Evolutionary conservation across 2,329 filamentous ascomycete genomes (phyloP), one percentile per base, ranked within the genome.

Genomic region (Epichloe scottii): DNA sequence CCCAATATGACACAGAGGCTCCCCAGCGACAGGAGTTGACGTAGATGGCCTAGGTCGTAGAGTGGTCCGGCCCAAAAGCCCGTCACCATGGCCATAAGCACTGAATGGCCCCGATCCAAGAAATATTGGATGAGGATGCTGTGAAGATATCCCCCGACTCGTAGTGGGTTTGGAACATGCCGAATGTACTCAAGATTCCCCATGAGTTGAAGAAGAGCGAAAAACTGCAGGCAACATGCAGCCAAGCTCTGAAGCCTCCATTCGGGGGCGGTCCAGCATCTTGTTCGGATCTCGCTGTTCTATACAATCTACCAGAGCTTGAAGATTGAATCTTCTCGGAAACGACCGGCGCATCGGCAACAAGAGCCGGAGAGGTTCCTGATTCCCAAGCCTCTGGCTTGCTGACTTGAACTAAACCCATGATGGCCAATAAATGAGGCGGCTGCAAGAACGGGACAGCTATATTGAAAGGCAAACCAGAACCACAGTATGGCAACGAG

Each of bases 101-200:
- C 53, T 74, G 71, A 10, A 73, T 56, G 15, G 69, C 68, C 33
- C 66, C 70, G 51, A 74, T 71, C 70, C 71, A 73, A 4, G 70
- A 71, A 41, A 75, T 72, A 39, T 62, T 59, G 1, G 68, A 70
- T 1, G 70, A 58, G 1, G 65, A 64, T 17, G 58, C 57, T 14
- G 53, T 43, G 8, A 51, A 53, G 15, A 71, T 63, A 11, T 70
- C 60, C 1, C 59, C 58, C 1, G 61, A 59, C 55, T 70, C 64
- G 54, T 73, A 73, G 59, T 70, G 73, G 4, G 66, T 68, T 55
- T 74, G 70, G 59, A 68, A 75, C 2, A 71, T 69, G 37, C 71
- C 72, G 49, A 70, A 74, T n/a, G 63, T 67, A 57, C 70, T 73
- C 50, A 72, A 62, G 15, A 68, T 55, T n/a, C 66, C 65, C 47